These are phyloP conservation scores for Diaporthe helianthi DNA, from an alignment of 2,329 filamentous ascomycete genomes.

Conservation along the genomic window DNA sequence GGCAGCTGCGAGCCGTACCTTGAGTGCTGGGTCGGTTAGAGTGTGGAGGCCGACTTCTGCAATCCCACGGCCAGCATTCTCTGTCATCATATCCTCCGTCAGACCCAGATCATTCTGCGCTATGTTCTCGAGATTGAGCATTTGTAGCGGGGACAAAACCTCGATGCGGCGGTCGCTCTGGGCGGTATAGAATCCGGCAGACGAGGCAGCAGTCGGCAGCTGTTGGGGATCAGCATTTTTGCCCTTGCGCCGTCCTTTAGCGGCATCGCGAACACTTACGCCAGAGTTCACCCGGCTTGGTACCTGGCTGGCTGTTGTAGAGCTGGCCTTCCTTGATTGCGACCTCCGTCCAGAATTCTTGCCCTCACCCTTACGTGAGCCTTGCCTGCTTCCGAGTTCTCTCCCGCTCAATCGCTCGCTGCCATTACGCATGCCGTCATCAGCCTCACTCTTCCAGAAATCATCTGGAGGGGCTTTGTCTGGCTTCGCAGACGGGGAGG, in stretches of 20 bases:
- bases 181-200: conserved; percentile 58
- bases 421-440: conserved; percentile 59
- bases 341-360: conserved; percentile 58
- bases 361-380: conserved; percentile 59
- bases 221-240: conserved; percentile 46
- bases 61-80: conserved; percentile 88
- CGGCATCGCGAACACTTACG: conserved; percentile 43
- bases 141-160: conserved; percentile 76
- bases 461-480: conserved; percentile 49
- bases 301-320: conserved; percentile 48
- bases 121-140: conserved; percentile 91
- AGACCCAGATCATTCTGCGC: conserved; percentile 87
- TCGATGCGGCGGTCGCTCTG: conserved; percentile 66
- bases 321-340: conserved; percentile 64
- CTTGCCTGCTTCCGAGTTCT: conserved; percentile 59
- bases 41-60: conserved; percentile 81
- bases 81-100: conserved; percentile 87
- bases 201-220: conserved; percentile 43
- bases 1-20: conserved; percentile 57
- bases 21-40: conserved; percentile 67
- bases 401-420: conserved; percentile 56
- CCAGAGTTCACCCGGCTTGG: conserved; percentile 58
- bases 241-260: conserved; percentile 40
- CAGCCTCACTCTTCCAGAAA: conserved; percentile 79
- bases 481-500: conserved; percentile 47